A percentile compares a stretch with the other conserved stretches of the same genome.
phyloP scores from a whole-genome alignment of 345 rosid genomes.

The Moringa oleifera region DNA sequence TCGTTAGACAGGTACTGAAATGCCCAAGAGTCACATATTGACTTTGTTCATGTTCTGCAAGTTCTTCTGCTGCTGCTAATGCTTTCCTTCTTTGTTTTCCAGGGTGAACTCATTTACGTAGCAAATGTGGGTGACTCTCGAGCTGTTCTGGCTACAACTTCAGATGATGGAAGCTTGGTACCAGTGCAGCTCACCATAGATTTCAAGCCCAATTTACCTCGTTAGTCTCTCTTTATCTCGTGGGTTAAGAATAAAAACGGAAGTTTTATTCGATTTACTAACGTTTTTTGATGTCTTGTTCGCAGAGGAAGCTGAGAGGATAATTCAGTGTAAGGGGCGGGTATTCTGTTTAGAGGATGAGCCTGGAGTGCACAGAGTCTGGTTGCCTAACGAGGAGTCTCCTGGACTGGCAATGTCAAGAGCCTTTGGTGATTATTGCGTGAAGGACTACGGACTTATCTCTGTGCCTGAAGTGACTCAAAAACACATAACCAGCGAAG shows the following conservation, averaged over 20 bases:
- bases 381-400: conserved; percentile 72
- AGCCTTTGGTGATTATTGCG: conserved; percentile 90
- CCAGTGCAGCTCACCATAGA: conserved; percentile 81
- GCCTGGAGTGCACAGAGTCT: conserved; percentile 87
- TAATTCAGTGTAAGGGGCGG: conserved; percentile 57
- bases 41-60: background rate
- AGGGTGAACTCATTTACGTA: conserved; percentile 64
- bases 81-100: conserved; percentile 18
- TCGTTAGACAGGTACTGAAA: conserved; percentile 83
- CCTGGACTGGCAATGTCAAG: conserved; percentile 98
- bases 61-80: background rate
- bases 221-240: conserved; percentile 38
- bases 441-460: conserved; percentile 75
- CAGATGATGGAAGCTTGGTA: conserved; percentile 66
- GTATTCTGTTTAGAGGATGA: conserved; percentile 77
- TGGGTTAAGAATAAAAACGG: background rate
- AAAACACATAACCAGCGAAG: conserved; percentile 57
- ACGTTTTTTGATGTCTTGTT: conserved; percentile 5
- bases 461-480: conserved; percentile 89
- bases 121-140: conserved; percentile 96
- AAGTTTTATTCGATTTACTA: background rate
- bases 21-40: no score
- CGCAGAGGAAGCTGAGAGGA: conserved; percentile 86
- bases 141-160: conserved; percentile 75
- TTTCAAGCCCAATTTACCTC: conserved; percentile 81